These are phyloP conservation scores for Tetramitus jugosus DNA, from an alignment of 208 protist species.

Conservation along the genomic window DNA sequence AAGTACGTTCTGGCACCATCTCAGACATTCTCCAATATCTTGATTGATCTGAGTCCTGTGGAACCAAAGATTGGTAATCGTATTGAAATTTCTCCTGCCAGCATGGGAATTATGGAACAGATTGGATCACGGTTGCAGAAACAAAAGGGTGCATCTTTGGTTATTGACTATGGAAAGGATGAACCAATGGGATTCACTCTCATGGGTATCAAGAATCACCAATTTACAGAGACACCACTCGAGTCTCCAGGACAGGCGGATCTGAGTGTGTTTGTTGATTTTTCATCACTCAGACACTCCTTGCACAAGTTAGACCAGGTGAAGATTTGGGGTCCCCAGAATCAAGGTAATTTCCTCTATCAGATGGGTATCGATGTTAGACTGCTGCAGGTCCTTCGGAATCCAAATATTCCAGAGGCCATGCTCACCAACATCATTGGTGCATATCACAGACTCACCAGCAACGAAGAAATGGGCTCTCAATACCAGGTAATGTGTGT, in stretches of 20 bases:
- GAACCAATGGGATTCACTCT: conserved; percentile 75
- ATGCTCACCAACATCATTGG: background rate
- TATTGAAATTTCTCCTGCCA: background rate
- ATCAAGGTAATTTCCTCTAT: conserved; percentile 67
- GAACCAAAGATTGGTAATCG: background rate
- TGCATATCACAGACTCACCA: background rate
- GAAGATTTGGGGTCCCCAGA: conserved; percentile 68
- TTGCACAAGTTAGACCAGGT: conserved; percentile 66
- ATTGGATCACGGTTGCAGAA: conserved; percentile 60
- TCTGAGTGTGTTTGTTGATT: conserved; percentile 71
- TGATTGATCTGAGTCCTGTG: background rate
- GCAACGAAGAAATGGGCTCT: background rate
- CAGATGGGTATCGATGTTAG: conserved; percentile 70
- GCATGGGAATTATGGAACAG: background rate
- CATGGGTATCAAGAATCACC: conserved; percentile 60
- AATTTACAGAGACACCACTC: conserved; percentile 72
- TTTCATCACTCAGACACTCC: conserved; percentile 65
- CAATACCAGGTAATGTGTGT: background rate
- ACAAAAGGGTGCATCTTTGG: conserved; percentile 62
- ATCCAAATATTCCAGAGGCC: conserved; percentile 55
- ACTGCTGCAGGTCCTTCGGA: conserved; percentile 67
- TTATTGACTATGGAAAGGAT: conserved; percentile 83
- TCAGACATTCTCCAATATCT: background rate
- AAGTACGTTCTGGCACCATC: conserved; percentile 68
- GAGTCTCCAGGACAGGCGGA: conserved; percentile 78